phyloP scores from a whole-genome alignment of 1,284 basidiomycete genomes.

The Gymnopus androsaceus region DNA sequence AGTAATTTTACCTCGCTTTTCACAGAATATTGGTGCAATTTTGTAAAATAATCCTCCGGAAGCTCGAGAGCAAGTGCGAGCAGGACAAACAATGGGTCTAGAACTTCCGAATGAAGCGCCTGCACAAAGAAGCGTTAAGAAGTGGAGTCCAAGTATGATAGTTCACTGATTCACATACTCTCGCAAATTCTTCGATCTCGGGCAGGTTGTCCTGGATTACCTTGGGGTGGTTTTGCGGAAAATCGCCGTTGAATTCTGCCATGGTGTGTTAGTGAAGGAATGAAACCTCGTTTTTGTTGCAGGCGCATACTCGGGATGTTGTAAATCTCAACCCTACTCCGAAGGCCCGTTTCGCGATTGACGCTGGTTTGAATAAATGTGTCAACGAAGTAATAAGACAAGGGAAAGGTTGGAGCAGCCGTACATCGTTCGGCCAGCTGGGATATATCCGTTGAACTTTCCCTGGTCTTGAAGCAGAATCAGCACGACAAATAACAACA shows the following conservation, averaged over 20 bases:
- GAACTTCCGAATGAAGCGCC: constrained; percentile 48
- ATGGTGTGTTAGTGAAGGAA: neutral
- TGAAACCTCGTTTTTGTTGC: too few relatives aligned
- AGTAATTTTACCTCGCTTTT: constrained; percentile 41
- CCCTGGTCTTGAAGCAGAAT: constrained; percentile 38
- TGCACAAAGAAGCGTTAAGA: constrained; percentile 14
- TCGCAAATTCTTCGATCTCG: constrained; percentile 51
- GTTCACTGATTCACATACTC: constrained; percentile 19
- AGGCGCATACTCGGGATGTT: constrained; percentile 47
- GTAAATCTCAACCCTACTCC: constrained; percentile 49
- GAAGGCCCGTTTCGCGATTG: constrained; percentile 37
- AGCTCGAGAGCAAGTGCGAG: constrained; percentile 56
- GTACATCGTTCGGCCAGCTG: constrained; percentile 45
- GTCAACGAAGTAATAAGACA: neutral
- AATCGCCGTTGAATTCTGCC: constrained; percentile 43
- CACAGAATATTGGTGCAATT: constrained; percentile 50
- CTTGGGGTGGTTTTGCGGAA: constrained; percentile 40
- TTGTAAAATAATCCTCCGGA: constrained; percentile 54
- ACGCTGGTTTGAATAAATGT: constrained; percentile 22
- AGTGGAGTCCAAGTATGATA: too few relatives aligned
- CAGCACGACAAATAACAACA: neutral
- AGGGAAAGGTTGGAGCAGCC: constrained; percentile 10
- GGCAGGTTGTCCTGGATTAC: constrained; percentile 41
- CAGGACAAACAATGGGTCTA: constrained; percentile 48
- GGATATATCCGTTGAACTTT: constrained; percentile 52